A percentile compares a stretch with the other conserved stretches of the same genome.
Conservation (phyloP, 2,329 filamentous ascomycete species). For the Alternaria incomplexa region DNA sequence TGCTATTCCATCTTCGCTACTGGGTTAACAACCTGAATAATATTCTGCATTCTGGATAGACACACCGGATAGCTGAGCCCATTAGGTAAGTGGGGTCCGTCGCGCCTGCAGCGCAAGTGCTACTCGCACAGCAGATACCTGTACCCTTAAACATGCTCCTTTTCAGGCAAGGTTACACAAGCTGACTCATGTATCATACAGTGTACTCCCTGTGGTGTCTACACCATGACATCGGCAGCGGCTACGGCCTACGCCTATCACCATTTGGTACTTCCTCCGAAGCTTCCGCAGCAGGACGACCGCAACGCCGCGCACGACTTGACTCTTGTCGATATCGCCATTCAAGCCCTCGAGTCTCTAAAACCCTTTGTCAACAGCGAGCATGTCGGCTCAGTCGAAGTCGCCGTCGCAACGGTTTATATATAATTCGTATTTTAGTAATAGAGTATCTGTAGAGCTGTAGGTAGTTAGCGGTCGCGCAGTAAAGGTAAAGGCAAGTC, state of each 20-base stretch:
- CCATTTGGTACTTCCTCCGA: conserved; percentile 58
- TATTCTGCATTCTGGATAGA: background rate
- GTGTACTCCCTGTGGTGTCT: too few species aligned
- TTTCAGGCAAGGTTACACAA: background rate
- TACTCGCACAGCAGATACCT: background rate
- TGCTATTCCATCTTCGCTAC: background rate
- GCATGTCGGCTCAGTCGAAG: conserved; percentile 3
- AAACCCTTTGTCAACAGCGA: background rate
- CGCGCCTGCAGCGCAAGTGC: background rate
- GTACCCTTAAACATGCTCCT: background rate
- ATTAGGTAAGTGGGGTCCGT: background rate
- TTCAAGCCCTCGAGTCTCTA: conserved; percentile 18
- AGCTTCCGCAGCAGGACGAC: conserved; percentile 52
- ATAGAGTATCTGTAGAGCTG: too few species aligned
- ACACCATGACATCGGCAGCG: conserved; percentile 5
- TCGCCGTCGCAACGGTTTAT: conserved; percentile 16
- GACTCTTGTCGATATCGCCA: conserved; percentile 15
- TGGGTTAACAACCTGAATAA: too few species aligned
- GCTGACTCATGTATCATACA: background rate
- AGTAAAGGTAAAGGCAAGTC: too few species aligned
- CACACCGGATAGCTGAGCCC: background rate
- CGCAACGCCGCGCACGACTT: conserved; percentile 12
- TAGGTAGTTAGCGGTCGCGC: too few species aligned
- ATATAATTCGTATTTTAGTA: too few species aligned
- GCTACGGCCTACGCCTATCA: conserved; percentile 29